Base-by-base conservation (phyloP, 83 land plant species). In the Larix sibirica region DNA sequence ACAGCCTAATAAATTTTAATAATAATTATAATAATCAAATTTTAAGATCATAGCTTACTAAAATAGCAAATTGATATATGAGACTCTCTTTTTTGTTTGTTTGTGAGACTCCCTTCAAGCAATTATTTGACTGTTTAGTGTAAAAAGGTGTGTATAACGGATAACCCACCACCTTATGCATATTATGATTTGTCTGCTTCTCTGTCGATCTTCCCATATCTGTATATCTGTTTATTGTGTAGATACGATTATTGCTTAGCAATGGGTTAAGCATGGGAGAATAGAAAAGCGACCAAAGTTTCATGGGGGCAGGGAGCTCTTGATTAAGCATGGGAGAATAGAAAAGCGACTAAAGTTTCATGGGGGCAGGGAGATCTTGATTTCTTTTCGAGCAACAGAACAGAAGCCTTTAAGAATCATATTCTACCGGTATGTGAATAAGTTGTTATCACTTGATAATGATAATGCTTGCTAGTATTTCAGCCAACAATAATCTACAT, bases 371-470 rank as follows among this genome's bases (percentile, higher is more conserved):
- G 99, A 98, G 82, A 96, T 96, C 6, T 77, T 98, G 79, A 84
- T 98, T 74, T 96, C 99, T 16, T 97, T 97, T 81, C 86, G 90
- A 78, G 95, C 98, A 82, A 97, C 99, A n/a, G 97, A 97, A 28
- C 94, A 94, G 81, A 97, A 97, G 86, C 99, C 99, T 6, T 71
- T 88, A 73, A 86, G 98, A 63, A 97, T 97, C 7, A 96, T 97
- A 60, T 97, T 97, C 80, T 94, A 86, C 86, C 91, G 99, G 90
- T 87, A 89, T 59, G 66, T 82, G 56, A 3, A 21, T 21, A 2
- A 44, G 16, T 76, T 76, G 60, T 26, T 76, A n/a, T 76, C 12
- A 50, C 18, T 50, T 23, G 79, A 17, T 24, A 23, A 12, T 23
- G 28, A 17, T 24, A 23, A 12, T 23, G 28, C 33, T 24, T 47